These are phyloP conservation scores for Bryoglossum gracile DNA, from an alignment of 495 filamentous ascomycete species.

Conservation along the genomic window DNA sequence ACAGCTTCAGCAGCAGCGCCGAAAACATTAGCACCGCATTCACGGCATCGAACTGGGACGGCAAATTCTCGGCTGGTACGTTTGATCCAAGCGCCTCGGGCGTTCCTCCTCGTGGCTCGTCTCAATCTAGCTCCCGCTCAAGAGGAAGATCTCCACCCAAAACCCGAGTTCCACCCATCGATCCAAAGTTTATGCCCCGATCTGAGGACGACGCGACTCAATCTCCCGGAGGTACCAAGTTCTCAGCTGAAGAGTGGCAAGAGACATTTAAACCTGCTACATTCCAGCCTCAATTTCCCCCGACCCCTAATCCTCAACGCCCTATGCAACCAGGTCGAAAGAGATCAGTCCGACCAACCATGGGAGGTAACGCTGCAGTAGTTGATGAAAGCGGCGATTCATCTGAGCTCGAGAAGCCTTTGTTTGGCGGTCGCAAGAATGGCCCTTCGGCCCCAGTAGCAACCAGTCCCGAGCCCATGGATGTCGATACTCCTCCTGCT, in stretches of 20 bases:
- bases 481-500: slow-evolving; percentile 42
- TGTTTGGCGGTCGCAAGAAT: slow-evolving; percentile 8
- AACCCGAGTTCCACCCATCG: slow-evolving; percentile 2
- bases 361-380: slow-evolving; percentile 31
- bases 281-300: slow-evolving; percentile 31
- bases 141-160: slow-evolving; percentile 30
- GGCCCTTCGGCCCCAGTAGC: slow-evolving; percentile 11
- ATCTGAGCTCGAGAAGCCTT: slow-evolving; percentile 28
- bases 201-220: no score
- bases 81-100: slow-evolving; percentile 28
- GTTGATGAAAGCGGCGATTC: slow-evolving; percentile 37
- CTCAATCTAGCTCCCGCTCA: slow-evolving; percentile 28
- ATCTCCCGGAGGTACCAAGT: slow-evolving; percentile 36
- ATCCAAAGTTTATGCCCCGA: slow-evolving; percentile 8
- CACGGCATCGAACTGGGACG: slow-evolving; percentile 51
- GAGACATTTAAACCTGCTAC: slow-evolving; percentile 55
- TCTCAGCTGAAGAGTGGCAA: slow-evolving; percentile 59
- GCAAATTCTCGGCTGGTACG: slow-evolving; percentile 41
- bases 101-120: slow-evolving; percentile 23
- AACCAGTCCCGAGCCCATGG: slow-evolving; percentile 44
- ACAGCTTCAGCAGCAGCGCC: slow-evolving; percentile 44
- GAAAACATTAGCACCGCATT: slow-evolving; percentile 75
- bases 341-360: slow-evolving; percentile 14
- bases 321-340: slow-evolving; percentile 3
- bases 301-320: slow-evolving; percentile 1